These are phyloP conservation scores for Kandelia obovata DNA, from an alignment of 345 rosid species.

Conservation along the genomic window DNA sequence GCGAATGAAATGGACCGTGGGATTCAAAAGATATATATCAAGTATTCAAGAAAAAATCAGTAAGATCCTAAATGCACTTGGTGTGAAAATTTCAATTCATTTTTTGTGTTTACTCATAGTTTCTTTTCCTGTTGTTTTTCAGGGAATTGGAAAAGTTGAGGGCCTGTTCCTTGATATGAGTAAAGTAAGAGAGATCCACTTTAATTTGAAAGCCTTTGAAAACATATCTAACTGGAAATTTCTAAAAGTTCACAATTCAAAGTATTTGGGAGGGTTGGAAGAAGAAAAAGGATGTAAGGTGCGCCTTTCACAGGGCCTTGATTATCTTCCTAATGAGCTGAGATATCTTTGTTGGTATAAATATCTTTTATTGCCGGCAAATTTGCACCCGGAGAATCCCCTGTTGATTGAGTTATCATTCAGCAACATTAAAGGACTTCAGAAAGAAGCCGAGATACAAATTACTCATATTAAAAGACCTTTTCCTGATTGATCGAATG, in stretches of 20 bases:
- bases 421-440: no score
- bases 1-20: background rate
- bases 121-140: background rate
- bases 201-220: no score
- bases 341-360: constrained; percentile 3
- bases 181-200: no score
- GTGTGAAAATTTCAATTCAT: background rate
- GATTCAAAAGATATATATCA: background rate
- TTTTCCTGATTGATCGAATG: no score
- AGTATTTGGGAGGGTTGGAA: background rate
- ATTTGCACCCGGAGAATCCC: background rate
- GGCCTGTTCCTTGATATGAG: background rate
- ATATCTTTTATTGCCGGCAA: constrained; percentile 4
- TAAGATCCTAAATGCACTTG: background rate
- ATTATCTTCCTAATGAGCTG: background rate
- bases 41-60: background rate
- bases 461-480: no score
- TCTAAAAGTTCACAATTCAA: background rate
- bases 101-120: background rate
- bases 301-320: background rate
- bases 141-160: constrained; percentile 5
- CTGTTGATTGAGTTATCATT: no score
- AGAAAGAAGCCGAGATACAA: no score
- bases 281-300: background rate
- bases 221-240: background rate